Conservation (phyloP, 495 filamentous ascomycete species). For the Neurospora sp. region DNA sequence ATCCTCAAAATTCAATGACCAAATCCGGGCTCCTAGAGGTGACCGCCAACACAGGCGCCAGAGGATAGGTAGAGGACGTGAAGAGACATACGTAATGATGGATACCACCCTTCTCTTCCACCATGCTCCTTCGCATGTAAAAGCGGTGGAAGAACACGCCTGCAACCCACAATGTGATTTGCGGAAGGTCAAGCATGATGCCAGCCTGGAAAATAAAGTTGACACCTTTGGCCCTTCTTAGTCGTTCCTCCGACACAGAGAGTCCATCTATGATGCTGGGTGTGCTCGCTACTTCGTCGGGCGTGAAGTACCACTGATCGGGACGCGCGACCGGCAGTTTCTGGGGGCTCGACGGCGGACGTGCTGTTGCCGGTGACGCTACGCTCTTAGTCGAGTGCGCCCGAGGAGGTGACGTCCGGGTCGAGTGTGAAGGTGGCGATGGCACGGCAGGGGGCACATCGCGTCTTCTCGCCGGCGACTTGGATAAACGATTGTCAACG, state of each 20-base stretch:
- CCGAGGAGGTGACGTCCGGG: slow-evolving; percentile 40
- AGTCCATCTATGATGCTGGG: slow-evolving; percentile 83
- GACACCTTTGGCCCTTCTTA: slow-evolving; percentile 75
- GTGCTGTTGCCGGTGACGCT: slow-evolving; percentile 19
- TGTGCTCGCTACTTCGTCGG: slow-evolving; percentile 67
- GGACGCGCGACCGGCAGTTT: slow-evolving; percentile 19
- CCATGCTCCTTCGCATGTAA: slow-evolving; percentile 78
- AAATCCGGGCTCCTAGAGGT: neutral
- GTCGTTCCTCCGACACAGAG: slow-evolving; percentile 58
- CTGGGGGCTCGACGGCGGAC: slow-evolving; percentile 21
- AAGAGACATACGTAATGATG: slow-evolving; percentile 66
- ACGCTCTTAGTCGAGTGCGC: slow-evolving; percentile 31
- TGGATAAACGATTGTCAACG: slow-evolving; percentile 23
- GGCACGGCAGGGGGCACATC: slow-evolving; percentile 43
- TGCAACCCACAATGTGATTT: slow-evolving; percentile 85
- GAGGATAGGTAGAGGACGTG: neutral
- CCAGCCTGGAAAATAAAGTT: slow-evolving; percentile 95
- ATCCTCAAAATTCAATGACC: neutral
- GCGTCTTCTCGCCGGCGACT: slow-evolving; percentile 36
- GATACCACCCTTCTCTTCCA: slow-evolving; percentile 54
- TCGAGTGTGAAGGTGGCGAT: slow-evolving; percentile 38
- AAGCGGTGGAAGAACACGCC: slow-evolving; percentile 90
- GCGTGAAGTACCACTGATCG: slow-evolving; percentile 81
- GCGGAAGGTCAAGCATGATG: slow-evolving; percentile 83
- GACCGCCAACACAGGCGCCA: neutral